Base-by-base conservation (phyloP, 2,329 filamentous ascomycete genomes). In the Shiraia sp. region DNA sequence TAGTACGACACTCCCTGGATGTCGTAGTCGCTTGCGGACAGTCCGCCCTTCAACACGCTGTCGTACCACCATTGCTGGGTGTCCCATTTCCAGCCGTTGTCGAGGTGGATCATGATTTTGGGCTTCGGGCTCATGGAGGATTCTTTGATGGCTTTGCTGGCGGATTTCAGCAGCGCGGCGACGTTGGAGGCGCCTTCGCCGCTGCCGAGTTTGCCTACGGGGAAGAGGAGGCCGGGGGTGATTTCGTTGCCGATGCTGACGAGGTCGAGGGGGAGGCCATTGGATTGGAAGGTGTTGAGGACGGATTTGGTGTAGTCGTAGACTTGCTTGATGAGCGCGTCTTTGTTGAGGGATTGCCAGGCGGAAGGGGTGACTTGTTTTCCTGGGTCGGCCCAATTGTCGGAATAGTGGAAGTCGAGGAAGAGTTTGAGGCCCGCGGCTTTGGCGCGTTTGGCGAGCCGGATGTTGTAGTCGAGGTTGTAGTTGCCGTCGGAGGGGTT, bases 231-330 rank as follows among this genome's bases (percentile, higher is more conserved):
- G 0, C 86, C 86, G 1, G 74, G 69, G 0, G 80, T 79, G 62
- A 90, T 88, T 61, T 89, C 86, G 57, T 90, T 90, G 16, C 86
- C 86, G 50, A 90, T 84, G 12, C 81, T 84, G 35, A 89, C 78
- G 35, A 89, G 82, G 2, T 74, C 71, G 0, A 85, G 78, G 3
- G 73, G 66, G 15, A 87, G 73, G 3, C 75, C 75, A 12, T 77
- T 77, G 0, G 65, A 64, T 1, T 79, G 75, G 55, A 88, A 87
- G 12, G 74, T 68, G 57, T 89, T 80, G 43, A 79, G 77, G 0
- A 85, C 78, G 3, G 76, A 73, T 4, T 78, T 66, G 0, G 86
- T 89, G 66, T 90, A 88, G 67, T 85, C 83, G 70, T 87, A 87
- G 9, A 88, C 65, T 57, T 79, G 72, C 74, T 77, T 80, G 2